Base-by-base conservation (phyloP, 106 monocot genomes). In the Dendrobium chrysotoxum region DNA sequence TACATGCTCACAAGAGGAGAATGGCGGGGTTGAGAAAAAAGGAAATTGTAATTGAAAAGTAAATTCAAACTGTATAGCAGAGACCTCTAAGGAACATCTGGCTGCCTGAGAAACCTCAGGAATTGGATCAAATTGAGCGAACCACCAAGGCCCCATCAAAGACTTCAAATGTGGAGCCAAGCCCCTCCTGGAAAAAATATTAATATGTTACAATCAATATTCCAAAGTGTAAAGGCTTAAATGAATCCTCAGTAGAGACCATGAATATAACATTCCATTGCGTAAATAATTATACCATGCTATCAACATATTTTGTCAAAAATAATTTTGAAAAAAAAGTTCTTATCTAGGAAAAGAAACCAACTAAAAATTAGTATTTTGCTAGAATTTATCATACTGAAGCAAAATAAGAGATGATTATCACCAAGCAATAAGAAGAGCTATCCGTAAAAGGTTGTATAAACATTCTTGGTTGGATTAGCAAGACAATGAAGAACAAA, bases 91-190 rank as follows among this genome's bases (percentile, higher is more conserved):
- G 13, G 98, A 98, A 80, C 71, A 81, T 53, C 86, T 92, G 65
- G 98, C 94, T 83, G 95, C 89, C 82, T 89, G 94, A 79, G 98
- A 89, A 85, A 98, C 89, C 84, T 98, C 98, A 55, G 82, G 67
- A 73, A 89, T 79, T 75, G 89, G 89, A 83, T 98, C 98, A 82
- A 98, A 98, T 83, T 98, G 98, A 78, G 94, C 85, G 87, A 89
- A 92, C 98, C 98, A 98, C 98, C 98, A 98, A 72, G 98, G 94
- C 9, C 98, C 98, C 89, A 98, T 98, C 84, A 98, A 95, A 78
- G 91, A 85, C 85, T 92, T 98, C 57, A 98, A 66, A 93, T 98
- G 95, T 41, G 95, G 92, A 81, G 91, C 98, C 77, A 98, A 91
- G 23, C 94, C 94, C 80, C 80, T 92, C 95, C 98, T 98, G 72